Conservation (phyloP, 176 grass and related monocot genomes). For the barley (Hordeum vulgare) region MorexV3_pseudomolecules_assembly NC_058521.1:397547100-397547599, state of each 20-base stretch:
- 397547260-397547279: neutral
- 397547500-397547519: neutral
- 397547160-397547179: slow-evolving; percentile 70
- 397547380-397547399: neutral
- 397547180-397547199: slow-evolving; percentile 86
- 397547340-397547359: neutral
- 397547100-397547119: slow-evolving; percentile 93
- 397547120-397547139: slow-evolving; percentile 91
- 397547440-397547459: too few relatives aligned
- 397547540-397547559: neutral
- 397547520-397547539: neutral
- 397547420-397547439: neutral
- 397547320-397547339: neutral
- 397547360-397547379: slow-evolving; percentile 3
- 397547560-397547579: neutral
- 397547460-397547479: neutral
- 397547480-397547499: slow-evolving; percentile 2
- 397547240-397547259: neutral
- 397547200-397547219: slow-evolving; percentile 83
- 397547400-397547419: neutral
- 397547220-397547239: slow-evolving; percentile 14
- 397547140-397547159: slow-evolving; percentile 95
- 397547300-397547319: neutral
- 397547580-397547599: too few relatives aligned
- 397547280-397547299: neutral